phyloP scores from a whole-genome alignment of 2,329 filamentous ascomycete species.

The Botryosphaeria agaves region DNA sequence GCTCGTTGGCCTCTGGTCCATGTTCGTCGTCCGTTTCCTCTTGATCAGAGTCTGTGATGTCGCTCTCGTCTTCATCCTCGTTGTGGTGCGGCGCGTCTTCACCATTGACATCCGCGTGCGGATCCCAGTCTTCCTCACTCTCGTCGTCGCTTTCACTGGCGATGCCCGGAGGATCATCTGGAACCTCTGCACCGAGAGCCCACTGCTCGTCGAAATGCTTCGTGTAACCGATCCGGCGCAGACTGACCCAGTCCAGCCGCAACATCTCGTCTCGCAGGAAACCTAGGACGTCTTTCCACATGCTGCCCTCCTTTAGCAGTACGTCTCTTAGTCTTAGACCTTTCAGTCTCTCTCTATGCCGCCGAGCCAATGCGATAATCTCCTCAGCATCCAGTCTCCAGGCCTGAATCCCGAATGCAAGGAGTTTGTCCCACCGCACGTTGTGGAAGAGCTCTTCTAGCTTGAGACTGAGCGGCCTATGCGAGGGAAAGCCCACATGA shows the following conservation, averaged over 20 bases:
- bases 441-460: slow-evolving; percentile 46
- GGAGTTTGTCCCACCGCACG: slow-evolving; percentile 41
- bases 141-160: slow-evolving; percentile 25
- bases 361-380: slow-evolving; percentile 37
- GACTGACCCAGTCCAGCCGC: slow-evolving; percentile 41
- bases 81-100: slow-evolving; percentile 7
- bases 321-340: slow-evolving; percentile 43
- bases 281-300: slow-evolving; percentile 42
- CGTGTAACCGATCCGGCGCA: slow-evolving; percentile 44
- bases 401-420: slow-evolving; percentile 46
- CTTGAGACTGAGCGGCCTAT: slow-evolving; percentile 36
- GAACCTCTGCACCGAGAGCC: slow-evolving; percentile 27
- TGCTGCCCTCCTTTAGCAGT: slow-evolving; percentile 39
- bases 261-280: slow-evolving; percentile 39
- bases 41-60: slow-evolving; percentile 7
- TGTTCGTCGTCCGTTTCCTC: slow-evolving; percentile 18
- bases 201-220: slow-evolving; percentile 32
- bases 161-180: slow-evolving; percentile 23
- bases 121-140: slow-evolving; percentile 16
- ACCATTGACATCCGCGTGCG: slow-evolving; percentile 12
- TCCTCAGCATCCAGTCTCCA: slow-evolving; percentile 45
- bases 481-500: slow-evolving; percentile 45
- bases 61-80: slow-evolving; percentile 9
- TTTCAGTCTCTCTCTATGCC: slow-evolving; percentile 38
- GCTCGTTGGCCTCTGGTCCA: slow-evolving; percentile 19